Evolutionary conservation across 768 basidiomycete species (phyloP).

Genomic region (Hortiboletus campestris): DNA sequence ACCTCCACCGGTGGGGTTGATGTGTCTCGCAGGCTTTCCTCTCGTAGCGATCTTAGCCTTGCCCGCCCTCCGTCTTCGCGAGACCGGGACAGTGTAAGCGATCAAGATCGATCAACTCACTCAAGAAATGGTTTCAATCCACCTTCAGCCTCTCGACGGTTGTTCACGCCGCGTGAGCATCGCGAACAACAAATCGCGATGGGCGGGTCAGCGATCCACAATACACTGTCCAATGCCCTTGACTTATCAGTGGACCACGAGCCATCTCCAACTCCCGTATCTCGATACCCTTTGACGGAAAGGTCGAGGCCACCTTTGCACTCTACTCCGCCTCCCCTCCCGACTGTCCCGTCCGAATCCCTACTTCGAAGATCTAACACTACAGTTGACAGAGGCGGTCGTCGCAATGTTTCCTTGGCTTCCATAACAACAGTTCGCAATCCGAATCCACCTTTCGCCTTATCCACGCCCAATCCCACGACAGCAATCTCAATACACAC

Average conservation of each 20-base stretch:
- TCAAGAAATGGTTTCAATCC: constrained; percentile 21
- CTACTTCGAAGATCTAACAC: constrained; percentile 27
- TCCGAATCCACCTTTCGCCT: constrained; percentile 41
- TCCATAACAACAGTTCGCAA: constrained; percentile 48
- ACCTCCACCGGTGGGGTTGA: constrained; percentile 20
- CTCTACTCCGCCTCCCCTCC: constrained; percentile 56
- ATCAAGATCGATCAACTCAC: constrained; percentile 27
- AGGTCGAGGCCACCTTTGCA: constrained; percentile 46
- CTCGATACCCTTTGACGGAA: constrained; percentile 36
- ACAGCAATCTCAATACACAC: constrained; percentile 68
- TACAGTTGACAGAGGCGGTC: constrained; percentile 26
- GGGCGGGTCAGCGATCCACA: constrained; percentile 15
- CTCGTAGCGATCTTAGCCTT: constrained; percentile 22
- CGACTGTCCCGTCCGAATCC: constrained; percentile 59
- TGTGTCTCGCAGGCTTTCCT: constrained; percentile 27
- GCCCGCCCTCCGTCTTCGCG: constrained; percentile 26
- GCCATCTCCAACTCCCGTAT: constrained; percentile 46
- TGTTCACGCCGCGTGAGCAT: constrained; percentile 59
- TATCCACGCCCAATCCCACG: constrained; percentile 56
- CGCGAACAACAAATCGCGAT: constrained; percentile 39
- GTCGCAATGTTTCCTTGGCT: constrained; percentile 44
- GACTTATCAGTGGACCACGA: constrained; percentile 38
- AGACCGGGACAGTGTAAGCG: constrained; percentile 26
- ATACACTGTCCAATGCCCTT: constrained; percentile 24
- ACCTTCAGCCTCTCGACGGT: constrained; percentile 44